Percentiles rank a stretch among this genome's conserved stretches.
Conservation (phyloP, 192 early-diverging fungal species). For the Lobulomyces angularis region DNA sequence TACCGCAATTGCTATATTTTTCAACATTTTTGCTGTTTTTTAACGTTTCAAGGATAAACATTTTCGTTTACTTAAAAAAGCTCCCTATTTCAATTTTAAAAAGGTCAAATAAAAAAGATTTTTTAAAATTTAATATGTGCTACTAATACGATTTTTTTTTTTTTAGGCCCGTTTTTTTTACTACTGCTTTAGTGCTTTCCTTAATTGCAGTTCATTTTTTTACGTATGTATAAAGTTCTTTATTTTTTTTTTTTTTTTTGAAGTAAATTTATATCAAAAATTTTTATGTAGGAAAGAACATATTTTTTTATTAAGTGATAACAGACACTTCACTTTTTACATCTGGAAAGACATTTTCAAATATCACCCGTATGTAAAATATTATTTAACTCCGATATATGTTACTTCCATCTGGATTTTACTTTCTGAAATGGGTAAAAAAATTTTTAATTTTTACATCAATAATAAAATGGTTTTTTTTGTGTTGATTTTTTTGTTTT, state of each 20-base stretch:
- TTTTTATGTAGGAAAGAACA: conserved; percentile 59
- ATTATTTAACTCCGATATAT: conserved; percentile 56
- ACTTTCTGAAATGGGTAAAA: conserved; percentile 31
- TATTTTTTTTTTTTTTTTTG: conserved; percentile 1
- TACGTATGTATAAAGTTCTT: background rate
- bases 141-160: background rate
- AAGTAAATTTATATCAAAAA: background rate
- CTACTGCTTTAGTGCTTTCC: background rate
- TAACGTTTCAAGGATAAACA: too few species aligned
- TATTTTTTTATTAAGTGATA: conserved; percentile 86
- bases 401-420: conserved; percentile 27
- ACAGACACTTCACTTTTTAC: conserved; percentile 93
- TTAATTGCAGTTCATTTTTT: background rate
- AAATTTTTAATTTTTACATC: background rate
- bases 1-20: conserved; percentile 84
- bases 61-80: too few species aligned
- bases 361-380: conserved; percentile 35
- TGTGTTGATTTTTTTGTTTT: conserved; percentile 4
- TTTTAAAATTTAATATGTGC: too few species aligned
- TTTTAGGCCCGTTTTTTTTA: background rate
- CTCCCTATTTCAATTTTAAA: too few species aligned
- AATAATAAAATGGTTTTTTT: background rate
- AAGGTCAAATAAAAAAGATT: too few species aligned
- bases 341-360: conserved; percentile 74
- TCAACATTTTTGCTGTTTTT: too few species aligned